Base-by-base conservation (phyloP, 2,329 filamentous ascomycete genomes). In the Aspergillus versicolor region DNA sequence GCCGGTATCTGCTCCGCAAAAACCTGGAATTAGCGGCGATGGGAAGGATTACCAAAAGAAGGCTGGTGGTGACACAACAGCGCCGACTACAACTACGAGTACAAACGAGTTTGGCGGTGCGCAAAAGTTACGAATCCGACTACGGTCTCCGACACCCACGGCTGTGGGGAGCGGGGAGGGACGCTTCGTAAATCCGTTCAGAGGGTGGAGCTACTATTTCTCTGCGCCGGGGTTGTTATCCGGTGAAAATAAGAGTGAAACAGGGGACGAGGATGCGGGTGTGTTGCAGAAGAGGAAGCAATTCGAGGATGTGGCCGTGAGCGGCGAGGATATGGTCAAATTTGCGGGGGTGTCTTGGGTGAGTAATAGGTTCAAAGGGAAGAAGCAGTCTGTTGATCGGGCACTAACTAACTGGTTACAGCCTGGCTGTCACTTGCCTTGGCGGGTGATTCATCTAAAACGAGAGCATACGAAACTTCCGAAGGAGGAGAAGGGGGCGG, bases 131-230 rank as follows among this genome's bases (percentile, higher is more conserved):
- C 73, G 69, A 3, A 75, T 76, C 30, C 61, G 73, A 52, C 57
- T 77, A 34, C 71, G 72, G 5, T 77, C 75, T 9, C 75, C 74
- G 9, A 68, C 75, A 2, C 75, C 74, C 3, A 65, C 63, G 0
- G 62, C 70, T 4, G 60, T 52, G 4, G 65, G 58, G 6, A 17
- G 50, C 8, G 63, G 45, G 8, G 72, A 76, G 27, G 75, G 75
- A 3, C 62, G 72, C 21, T 75, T 77, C 21, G 63, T 75, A 52
- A 72, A 73, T 47, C 70, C 75, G 3, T 76, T 72, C 54, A 73
- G 75, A 3, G 73, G 74, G 22, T 77, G 75, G 75, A 63, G 70
- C 24, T 75, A 77, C 57, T 77, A 77, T 54, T 74, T 77, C 56
- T 70, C 75, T 4, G 65, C 69, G 9, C 74, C 74, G 21, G 65